These are phyloP conservation scores for Phlebiopsis flavidoalba DNA, from an alignment of 768 basidiomycete genomes.

Conservation along the genomic window DNA sequence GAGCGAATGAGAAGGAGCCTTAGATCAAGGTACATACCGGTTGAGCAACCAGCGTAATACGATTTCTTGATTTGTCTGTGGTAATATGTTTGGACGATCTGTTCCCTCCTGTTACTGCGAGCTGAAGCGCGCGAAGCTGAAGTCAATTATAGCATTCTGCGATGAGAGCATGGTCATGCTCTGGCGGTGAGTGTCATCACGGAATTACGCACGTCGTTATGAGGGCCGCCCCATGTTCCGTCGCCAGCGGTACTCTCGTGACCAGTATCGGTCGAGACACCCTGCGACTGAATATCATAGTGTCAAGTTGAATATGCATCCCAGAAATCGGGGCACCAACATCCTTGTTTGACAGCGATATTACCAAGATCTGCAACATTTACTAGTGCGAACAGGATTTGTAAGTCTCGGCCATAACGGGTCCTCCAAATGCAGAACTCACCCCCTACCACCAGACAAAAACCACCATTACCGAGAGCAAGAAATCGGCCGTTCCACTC, in stretches of 20 bases:
- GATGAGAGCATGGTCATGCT: background rate
- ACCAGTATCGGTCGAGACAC: constrained; percentile 21
- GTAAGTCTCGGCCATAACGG: background rate
- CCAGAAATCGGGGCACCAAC: constrained; percentile 9
- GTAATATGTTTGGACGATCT: constrained; percentile 25
- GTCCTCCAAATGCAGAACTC: background rate
- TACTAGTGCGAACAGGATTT: constrained; percentile 7
- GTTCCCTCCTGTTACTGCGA: constrained; percentile 23
- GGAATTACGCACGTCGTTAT: background rate
- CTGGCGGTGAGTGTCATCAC: background rate
- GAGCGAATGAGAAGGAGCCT: background rate
- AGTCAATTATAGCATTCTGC: constrained; percentile 26
- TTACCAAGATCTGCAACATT: constrained; percentile 19
- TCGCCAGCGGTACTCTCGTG: constrained; percentile 8
- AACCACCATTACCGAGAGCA: constrained; percentile 25
- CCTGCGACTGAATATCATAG: constrained; percentile 16
- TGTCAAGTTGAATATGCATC: background rate
- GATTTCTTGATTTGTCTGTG: constrained; percentile 15
- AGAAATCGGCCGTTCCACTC: constrained; percentile 26
- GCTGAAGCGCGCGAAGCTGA: constrained; percentile 24
- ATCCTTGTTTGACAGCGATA: constrained; percentile 20
- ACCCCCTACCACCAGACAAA: constrained; percentile 24
- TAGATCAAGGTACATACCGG: constrained; percentile 12
- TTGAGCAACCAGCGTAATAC: constrained; percentile 28
- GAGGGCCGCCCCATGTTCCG: constrained; percentile 18